Base-by-base conservation (phyloP, 768 basidiomycete genomes). In the Mycena floridula region DNA sequence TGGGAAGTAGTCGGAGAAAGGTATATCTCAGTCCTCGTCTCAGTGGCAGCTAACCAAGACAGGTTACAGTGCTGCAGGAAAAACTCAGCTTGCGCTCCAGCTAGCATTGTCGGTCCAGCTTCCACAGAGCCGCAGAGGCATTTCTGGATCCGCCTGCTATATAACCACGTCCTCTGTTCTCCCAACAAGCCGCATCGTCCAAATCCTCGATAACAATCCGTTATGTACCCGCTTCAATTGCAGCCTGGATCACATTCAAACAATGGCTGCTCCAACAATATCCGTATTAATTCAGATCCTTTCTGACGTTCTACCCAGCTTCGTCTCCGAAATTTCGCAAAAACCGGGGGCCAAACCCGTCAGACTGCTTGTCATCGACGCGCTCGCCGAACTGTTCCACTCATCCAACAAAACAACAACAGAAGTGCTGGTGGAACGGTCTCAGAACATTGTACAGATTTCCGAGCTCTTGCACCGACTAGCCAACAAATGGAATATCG, bases 1-100 rank as follows among this genome's bases (percentile, higher is more conserved):
- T 94, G 89, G 79, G 93, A 97, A 53, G 65, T 95, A 30, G 81
- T 74, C 11, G 93, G 93, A 22, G 89, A 95, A 71, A 89, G 90
- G 93, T n/a, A n/a, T n/a, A n/a, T n/a, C n/a, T 92, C 49, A 16
- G 16, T 41, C 44, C 36, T 32, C 23, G n/a, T n/a, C n/a, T n/a
- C n/a, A n/a, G n/a, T n/a, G n/a, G n/a, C n/a, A n/a, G n/a, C n/a
- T n/a, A n/a, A n/a, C n/a, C n/a, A n/a, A n/a, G n/a, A n/a, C n/a
- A n/a, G n/a, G n/a, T 30, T 27, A 13, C 58, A 99, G 96, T 58
- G 85, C 92, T 20, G 82, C 95, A 22, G 96, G 96, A 28, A 99
- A 99, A 66, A 92, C 92, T 1, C 93, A 98, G 54, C 64, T 98
- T 4, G 88, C 86, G 3, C 70, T 99, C 12, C 92, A 94, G 52